These are phyloP conservation scores for Blastobotrys arbuscula DNA, from an alignment of 1,139 yeast genomes.

Conservation along the genomic window DNA sequence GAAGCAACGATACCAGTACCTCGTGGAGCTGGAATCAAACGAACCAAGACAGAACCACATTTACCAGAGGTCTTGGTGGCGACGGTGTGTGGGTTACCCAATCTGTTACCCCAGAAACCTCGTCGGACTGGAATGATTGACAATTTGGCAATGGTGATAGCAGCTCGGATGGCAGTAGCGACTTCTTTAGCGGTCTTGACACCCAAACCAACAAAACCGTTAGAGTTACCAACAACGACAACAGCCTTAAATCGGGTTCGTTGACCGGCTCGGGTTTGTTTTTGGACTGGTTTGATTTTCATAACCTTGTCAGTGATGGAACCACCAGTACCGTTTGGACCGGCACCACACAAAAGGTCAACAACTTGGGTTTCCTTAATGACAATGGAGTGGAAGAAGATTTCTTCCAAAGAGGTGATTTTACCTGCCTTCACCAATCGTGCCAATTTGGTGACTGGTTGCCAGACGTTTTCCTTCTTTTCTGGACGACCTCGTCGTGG, in stretches of 20 bases:
- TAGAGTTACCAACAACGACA: slow-evolving; percentile 98
- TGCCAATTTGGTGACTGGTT: slow-evolving; percentile 99
- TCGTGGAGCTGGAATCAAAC: slow-evolving; percentile 99
- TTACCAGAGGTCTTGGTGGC: slow-evolving; percentile 98
- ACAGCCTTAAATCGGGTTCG: slow-evolving; percentile 99
- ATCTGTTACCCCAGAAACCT: slow-evolving; percentile 99
- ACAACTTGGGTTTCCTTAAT: slow-evolving; percentile 99
- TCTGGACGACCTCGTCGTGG: slow-evolving; percentile 58
- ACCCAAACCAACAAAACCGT: slow-evolving; percentile 99
- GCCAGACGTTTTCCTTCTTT: slow-evolving; percentile 98
- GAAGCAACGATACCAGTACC: slow-evolving; percentile 99
- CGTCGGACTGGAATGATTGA: slow-evolving; percentile 99
- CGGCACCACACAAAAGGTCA: slow-evolving; percentile 81
- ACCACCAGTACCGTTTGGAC: not conserved
- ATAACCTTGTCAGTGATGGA: slow-evolving; percentile 92
- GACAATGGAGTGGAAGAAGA: slow-evolving; percentile 98
- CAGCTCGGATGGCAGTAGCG: slow-evolving; percentile 99
- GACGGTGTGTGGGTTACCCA: slow-evolving; percentile 99
- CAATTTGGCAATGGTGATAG: slow-evolving; percentile 98
- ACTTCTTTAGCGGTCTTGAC: slow-evolving; percentile 99
- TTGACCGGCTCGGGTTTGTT: slow-evolving; percentile 99
- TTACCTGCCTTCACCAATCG: slow-evolving; percentile 99
- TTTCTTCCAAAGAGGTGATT: slow-evolving; percentile 94
- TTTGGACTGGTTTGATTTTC: slow-evolving; percentile 99
- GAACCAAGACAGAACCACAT: slow-evolving; percentile 98